These are phyloP conservation scores for Macrolepiota albuminosa DNA, from an alignment of 768 basidiomycete species.

Conservation along the genomic window DNA sequence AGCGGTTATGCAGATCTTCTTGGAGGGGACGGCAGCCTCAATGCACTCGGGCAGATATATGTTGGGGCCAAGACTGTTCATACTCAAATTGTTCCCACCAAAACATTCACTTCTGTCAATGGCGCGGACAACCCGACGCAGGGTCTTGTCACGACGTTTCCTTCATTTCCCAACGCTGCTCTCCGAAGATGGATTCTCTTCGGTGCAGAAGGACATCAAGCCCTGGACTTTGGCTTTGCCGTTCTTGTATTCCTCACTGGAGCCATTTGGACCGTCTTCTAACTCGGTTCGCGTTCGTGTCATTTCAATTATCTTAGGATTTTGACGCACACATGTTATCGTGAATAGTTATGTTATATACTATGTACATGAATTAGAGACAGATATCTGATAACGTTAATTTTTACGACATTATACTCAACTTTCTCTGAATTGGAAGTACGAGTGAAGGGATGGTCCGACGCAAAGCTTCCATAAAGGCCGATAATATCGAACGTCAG, in stretches of 20 bases:
- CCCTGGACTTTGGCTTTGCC: constrained; percentile 7
- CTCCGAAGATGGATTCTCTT: constrained; percentile 7
- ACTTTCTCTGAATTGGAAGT: not conserved
- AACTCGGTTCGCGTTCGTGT: not conserved
- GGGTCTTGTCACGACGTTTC: constrained; percentile 30
- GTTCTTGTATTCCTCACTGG: constrained; percentile 13
- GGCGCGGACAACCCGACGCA: constrained; percentile 33
- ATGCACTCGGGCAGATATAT: constrained; percentile 41
- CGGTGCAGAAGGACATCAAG: not conserved
- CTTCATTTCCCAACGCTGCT: constrained; percentile 20
- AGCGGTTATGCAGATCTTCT: constrained; percentile 33
- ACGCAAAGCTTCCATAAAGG: no score
- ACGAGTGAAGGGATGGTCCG: not conserved
- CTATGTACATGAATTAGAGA: not conserved
- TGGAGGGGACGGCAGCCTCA: constrained; percentile 38
- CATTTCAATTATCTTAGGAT: not conserved
- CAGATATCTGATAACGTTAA: not conserved
- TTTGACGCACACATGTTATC: not conserved
- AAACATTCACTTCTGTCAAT: constrained; percentile 27
- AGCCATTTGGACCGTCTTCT: constrained; percentile 12
- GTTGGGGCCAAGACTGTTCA: constrained; percentile 41
- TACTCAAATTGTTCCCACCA: constrained; percentile 28
- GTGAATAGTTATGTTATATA: not conserved
- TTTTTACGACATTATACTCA: no score
- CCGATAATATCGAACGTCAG: not conserved